These are phyloP conservation scores for Mycena albidolilacea DNA, from an alignment of 768 basidiomycete genomes.

Conservation along the genomic window DNA sequence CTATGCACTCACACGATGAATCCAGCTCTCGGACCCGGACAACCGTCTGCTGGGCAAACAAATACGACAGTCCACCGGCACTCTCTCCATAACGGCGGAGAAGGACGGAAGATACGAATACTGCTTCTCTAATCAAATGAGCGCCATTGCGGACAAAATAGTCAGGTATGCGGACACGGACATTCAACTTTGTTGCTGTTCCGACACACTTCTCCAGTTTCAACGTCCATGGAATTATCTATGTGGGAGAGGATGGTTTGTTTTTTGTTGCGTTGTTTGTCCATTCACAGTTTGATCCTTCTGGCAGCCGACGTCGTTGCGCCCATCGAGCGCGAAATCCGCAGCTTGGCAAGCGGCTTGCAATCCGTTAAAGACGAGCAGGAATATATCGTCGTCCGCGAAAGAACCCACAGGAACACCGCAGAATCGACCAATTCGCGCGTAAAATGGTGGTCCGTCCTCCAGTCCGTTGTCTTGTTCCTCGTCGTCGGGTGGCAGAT, in stretches of 20 bases:
- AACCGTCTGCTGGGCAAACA: conserved; percentile 81
- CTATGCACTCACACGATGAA: conserved; percentile 26
- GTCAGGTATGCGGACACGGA: conserved; percentile 75
- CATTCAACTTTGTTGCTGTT: conserved; percentile 14
- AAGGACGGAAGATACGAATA: conserved; percentile 92
- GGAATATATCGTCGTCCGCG: conserved; percentile 97
- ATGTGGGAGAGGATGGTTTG: conserved; percentile 90
- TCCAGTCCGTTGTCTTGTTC: conserved; percentile 90
- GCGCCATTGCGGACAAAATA: conserved; percentile 94
- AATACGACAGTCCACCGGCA: conserved; percentile 90
- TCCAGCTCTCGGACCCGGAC: conserved; percentile 86
- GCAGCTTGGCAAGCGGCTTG: conserved; percentile 84
- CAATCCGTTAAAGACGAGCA: conserved; percentile 97
- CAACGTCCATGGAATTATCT: conserved; percentile 98
- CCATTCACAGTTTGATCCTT: background rate
- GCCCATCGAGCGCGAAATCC: conserved; percentile 96
- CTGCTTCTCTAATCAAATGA: conserved; percentile 99
- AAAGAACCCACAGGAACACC: conserved; percentile 94
- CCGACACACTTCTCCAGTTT: conserved; percentile 68
- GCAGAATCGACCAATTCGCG: conserved; percentile 94
- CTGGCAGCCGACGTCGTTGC: conserved; percentile 81
- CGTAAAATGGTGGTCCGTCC: conserved; percentile 99
- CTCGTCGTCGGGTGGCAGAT: conserved; percentile 97
- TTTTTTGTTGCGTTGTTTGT: conserved; percentile 15
- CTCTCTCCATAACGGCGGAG: conserved; percentile 88